phyloP scores from a whole-genome alignment of 2,329 filamentous ascomycete species.

The Coniochaeta hoffmannii region DNA sequence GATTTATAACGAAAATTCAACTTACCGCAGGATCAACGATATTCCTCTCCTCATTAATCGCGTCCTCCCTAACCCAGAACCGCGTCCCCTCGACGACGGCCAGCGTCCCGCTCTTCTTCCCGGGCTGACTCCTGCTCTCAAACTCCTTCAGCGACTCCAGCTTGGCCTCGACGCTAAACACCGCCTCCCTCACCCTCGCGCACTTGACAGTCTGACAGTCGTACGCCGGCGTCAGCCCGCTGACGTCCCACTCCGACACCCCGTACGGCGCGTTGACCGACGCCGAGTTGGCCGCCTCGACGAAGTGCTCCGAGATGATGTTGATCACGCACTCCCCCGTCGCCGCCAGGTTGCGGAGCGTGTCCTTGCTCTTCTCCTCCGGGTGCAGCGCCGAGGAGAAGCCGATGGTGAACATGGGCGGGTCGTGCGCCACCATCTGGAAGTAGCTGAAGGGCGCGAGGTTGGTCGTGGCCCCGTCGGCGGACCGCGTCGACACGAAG shows the following conservation, averaged over 20 bases:
- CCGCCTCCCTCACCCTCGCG: conserved; percentile 70
- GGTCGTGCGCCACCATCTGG: conserved; percentile 77
- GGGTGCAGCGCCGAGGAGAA: conserved; percentile 32
- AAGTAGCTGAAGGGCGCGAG: conserved; percentile 86
- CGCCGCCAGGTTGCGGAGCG: conserved; percentile 64
- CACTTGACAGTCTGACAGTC: conserved; percentile 59
- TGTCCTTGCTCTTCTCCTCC: conserved; percentile 62
- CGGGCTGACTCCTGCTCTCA: conserved; percentile 61
- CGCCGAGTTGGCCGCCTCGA: conserved; percentile 83
- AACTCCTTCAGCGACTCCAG: conserved; percentile 71
- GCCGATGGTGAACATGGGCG: conserved; percentile 68
- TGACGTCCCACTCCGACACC: conserved; percentile 70
- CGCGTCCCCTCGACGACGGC: conserved; percentile 74
- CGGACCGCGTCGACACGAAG: conserved; percentile 47
- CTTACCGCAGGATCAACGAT: conserved; percentile 63
- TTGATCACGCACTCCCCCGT: conserved; percentile 76
- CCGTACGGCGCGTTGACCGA: conserved; percentile 72
- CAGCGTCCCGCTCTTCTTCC: conserved; percentile 67
- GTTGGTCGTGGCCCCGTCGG: conserved; percentile 61
- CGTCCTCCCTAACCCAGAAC: conserved; percentile 88
- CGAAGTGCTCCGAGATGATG: conserved; percentile 74
- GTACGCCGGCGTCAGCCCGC: conserved; percentile 64
- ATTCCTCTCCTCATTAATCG: conserved; percentile 69
- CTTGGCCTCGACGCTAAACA: conserved; percentile 77
- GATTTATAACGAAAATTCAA: conserved; percentile 8